Percentiles rank a stretch among this genome's conserved stretches.
Conservation (phyloP, 163 green algal species). For the Chloromonas sp. region DNA sequence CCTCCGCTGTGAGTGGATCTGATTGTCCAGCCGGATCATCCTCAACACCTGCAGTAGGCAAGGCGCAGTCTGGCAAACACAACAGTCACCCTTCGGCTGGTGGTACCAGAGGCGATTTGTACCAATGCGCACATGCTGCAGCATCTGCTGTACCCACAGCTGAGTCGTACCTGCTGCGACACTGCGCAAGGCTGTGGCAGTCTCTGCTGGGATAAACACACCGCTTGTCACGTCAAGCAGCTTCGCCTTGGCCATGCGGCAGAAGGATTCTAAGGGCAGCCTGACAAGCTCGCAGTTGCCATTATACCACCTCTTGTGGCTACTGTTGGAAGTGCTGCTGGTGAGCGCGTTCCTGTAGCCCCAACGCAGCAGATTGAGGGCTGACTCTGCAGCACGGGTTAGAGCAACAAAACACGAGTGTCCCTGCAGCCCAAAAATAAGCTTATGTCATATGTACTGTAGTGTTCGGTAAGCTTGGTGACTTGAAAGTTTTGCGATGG, state of each 20-base stretch:
- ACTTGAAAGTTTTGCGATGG: too few relatives aligned
- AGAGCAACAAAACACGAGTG: not conserved
- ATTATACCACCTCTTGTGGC: conserved; percentile 1
- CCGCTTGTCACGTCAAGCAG: not conserved
- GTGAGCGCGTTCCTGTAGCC: not conserved
- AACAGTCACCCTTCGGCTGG: not conserved
- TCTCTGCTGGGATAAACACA: not conserved
- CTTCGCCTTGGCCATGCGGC: not conserved
- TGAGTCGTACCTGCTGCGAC: not conserved
- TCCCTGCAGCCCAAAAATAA: not conserved
- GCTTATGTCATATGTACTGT: not conserved
- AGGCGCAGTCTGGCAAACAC: not conserved
- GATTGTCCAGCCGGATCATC: not conserved
- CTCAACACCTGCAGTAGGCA: not conserved
- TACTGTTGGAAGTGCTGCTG: not conserved
- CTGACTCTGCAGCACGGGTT: not conserved
- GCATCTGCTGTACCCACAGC: not conserved
- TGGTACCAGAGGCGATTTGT: not conserved
- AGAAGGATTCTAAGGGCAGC: not conserved
- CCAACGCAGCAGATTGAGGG: not conserved
- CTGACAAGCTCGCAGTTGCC: not conserved
- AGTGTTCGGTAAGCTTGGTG: not conserved
- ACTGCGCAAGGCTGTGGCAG: not conserved
- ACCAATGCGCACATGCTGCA: not conserved
- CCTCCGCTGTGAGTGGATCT: not conserved